Conservation (phyloP, 305 asterid genomes). For the Plantago coronopus region DNA sequence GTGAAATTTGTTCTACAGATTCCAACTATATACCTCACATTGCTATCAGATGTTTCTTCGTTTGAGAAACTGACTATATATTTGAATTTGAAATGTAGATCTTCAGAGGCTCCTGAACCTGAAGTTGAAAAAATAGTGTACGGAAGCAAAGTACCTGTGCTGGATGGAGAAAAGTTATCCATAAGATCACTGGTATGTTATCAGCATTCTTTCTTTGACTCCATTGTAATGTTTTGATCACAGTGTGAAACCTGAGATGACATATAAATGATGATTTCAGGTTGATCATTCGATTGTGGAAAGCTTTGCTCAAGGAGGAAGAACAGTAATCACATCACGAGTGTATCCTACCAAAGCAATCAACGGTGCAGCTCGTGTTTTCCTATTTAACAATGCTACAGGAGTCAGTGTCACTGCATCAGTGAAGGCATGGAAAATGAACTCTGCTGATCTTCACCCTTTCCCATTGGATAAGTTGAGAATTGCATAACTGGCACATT, state of each 20-base stretch:
- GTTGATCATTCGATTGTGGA: conserved; percentile 91
- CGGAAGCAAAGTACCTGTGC: conserved; percentile 79
- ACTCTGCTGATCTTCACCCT: conserved; percentile 48
- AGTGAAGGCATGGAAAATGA: conserved; percentile 68
- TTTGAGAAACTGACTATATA: no score
- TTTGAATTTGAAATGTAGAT: no score
- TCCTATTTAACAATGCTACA: conserved; percentile 89
- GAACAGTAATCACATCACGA: conserved; percentile 77
- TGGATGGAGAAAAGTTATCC: conserved; percentile 56
- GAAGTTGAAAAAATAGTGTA: conserved; percentile 66
- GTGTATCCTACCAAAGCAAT: conserved; percentile 79
- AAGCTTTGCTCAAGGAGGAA: conserved; percentile 92
- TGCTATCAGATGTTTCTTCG: no score
- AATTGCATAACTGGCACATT: no score
- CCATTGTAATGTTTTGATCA: no score
- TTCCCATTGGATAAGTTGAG: conserved; percentile 37
- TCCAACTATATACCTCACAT: no score
- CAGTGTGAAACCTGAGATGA: no score
- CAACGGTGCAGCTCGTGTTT: conserved; percentile 47
- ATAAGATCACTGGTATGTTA: conserved; percentile 66
- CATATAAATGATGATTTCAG: conserved; percentile 35
- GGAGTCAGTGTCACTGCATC: conserved; percentile 55
- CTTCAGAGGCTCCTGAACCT: conserved; percentile 59
- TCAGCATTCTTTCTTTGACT: no score
- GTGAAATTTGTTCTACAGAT: no score